Evolutionary conservation across 1,284 basidiomycete genomes (phyloP).

Genomic region (Athelia sp.): DNA sequence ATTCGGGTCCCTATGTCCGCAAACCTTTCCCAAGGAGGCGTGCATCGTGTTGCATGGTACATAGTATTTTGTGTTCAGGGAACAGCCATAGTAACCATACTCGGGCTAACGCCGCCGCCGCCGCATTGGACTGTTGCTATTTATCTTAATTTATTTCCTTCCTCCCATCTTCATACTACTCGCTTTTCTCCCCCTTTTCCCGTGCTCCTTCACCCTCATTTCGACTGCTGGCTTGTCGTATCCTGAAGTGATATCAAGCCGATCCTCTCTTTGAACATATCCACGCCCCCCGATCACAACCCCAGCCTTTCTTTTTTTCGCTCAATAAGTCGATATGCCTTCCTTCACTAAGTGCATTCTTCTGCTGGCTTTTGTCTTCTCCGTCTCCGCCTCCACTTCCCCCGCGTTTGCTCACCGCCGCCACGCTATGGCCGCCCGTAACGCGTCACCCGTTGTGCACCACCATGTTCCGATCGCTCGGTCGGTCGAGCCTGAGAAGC

Average conservation of each 20-base stretch:
- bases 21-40: too few relatives aligned
- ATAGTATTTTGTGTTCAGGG: too few relatives aligned
- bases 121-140: too few relatives aligned
- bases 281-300: background rate
- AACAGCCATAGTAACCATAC: too few relatives aligned
- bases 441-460: slow-evolving; percentile 29
- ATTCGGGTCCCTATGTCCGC: too few relatives aligned
- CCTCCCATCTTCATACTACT: slow-evolving; percentile 2
- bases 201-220: slow-evolving; percentile 7
- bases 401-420: slow-evolving; percentile 16
- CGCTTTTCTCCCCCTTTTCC: slow-evolving; percentile 7
- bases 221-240: background rate
- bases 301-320: slow-evolving; percentile 10
- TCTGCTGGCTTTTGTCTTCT: slow-evolving; percentile 38
- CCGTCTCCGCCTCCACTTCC: slow-evolving; percentile 39
- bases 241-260: too few relatives aligned
- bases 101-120: too few relatives aligned
- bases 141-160: background rate
- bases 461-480: slow-evolving; percentile 15
- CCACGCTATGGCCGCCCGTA: slow-evolving; percentile 27
- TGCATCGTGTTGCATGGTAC: too few relatives aligned
- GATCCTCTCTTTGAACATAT: too few relatives aligned
- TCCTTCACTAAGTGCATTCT: slow-evolving; percentile 40
- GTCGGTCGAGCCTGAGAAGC: slow-evolving; percentile 7
- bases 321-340: slow-evolving; percentile 34